Base-by-base conservation (phyloP, 2,329 filamentous ascomycete genomes). In the Penicillium glabrum region DNA sequence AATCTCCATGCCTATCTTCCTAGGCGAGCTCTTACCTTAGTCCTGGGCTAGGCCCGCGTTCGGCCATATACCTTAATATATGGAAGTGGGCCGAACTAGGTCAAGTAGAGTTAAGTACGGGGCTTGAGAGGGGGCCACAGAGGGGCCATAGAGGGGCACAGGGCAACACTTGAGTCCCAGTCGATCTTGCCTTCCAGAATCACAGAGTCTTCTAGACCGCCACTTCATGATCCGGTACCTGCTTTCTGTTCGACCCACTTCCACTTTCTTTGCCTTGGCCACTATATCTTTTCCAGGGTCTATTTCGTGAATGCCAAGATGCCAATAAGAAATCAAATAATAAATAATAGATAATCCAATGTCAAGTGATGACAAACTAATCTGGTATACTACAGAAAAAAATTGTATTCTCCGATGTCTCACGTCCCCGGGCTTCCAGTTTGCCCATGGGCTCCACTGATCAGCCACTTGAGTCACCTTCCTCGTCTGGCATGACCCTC, bases 361-460 rank as follows among this genome's bases (percentile, higher is more conserved):
- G 39, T 41, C 19, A 23, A 23, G 31, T 46, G n/a, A n/a, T 46
- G 45, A 46, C 26, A 46, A 48, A 48, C 46, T 48, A 48, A 3
- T 48, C 46, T 35, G 56, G 54, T 64, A 61, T 59, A 59, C 58
- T 58, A 58, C 58, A 58, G 54, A 58, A 55, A 60, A 29, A 53
- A 51, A 53, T 51, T 11, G 33, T 46, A 31, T 53, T 56, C 49
- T 57, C 55, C 37, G 14, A 49, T 53, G 41, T 60, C 55, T 51
- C 58, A 52, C 43, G 27, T 33, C 21, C 19, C 39, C 23, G 43
- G 33, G 31, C 13, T 29, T 43, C 48, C 37, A 21, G 6, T 39
- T 19, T 19, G 11, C 11, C 13, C 19, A 23, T 41, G 24, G 31
- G 19, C 54, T 54, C 52, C 54, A 53, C 35, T 48, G 41, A 37